These are phyloP conservation scores for Amaranthus tricolor DNA, from an alignment of 179 eudicot genomes.

Conservation along the genomic window DNA sequence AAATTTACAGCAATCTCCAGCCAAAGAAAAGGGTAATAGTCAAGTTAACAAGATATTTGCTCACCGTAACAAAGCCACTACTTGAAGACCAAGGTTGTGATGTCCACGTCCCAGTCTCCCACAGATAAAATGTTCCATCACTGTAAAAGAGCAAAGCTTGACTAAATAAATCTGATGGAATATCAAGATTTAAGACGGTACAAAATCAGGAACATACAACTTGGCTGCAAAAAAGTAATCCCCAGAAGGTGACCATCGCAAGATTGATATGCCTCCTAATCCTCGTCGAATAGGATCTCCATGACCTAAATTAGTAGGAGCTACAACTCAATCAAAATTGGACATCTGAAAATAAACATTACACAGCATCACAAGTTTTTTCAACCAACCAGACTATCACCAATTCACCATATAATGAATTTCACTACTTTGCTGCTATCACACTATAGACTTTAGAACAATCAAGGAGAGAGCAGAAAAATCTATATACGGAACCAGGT, in stretches of 20 bases:
- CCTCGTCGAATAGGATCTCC: conserved; percentile 98
- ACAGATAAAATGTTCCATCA: conserved; percentile 91
- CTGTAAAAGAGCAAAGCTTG: conserved; percentile 39
- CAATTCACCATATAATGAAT: no score
- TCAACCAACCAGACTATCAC: not conserved
- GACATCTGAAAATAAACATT: not conserved
- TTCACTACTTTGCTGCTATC: not conserved
- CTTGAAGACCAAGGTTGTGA: conserved; percentile 92
- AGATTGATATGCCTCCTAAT: conserved; percentile 78
- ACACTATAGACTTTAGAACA: not conserved
- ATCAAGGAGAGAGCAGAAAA: not conserved
- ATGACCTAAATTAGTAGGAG: conserved; percentile 43
- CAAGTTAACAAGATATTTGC: conserved; percentile 21
- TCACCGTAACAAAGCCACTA: conserved; percentile 86
- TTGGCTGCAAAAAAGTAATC: conserved; percentile 93
- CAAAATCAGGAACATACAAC: conserved; percentile 55
- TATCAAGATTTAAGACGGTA: conserved; percentile 10
- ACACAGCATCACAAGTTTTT: not conserved
- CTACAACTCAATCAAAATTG: not conserved
- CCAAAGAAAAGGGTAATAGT: not conserved
- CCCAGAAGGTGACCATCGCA: conserved; percentile 92
- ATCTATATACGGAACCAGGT: no score
- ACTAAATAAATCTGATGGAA: conserved; percentile 5
- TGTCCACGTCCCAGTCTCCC: conserved; percentile 98
- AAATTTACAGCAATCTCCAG: not conserved